A percentile compares a stretch with the other conserved stretches of the same genome.
Conservation (phyloP, 2,329 filamentous ascomycete genomes). For the Emmonsiellopsis sp. region DNA sequence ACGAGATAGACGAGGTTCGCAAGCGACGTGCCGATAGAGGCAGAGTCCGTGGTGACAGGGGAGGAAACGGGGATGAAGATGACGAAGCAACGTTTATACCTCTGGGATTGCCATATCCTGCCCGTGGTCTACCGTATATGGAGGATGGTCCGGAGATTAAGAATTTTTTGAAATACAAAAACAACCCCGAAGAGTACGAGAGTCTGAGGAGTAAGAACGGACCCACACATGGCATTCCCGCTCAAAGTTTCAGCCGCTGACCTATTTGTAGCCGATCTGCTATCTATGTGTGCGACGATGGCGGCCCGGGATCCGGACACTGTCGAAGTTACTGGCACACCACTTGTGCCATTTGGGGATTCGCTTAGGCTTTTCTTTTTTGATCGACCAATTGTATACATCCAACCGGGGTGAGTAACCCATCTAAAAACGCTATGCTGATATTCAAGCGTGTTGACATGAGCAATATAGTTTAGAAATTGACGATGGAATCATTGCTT, state of each 20-base stretch:
- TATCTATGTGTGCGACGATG: background rate
- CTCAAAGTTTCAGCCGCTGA: background rate
- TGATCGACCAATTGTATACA: slow-evolving; percentile 4
- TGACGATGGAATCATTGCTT: slow-evolving; percentile 3
- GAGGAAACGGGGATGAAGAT: slow-evolving; percentile 1
- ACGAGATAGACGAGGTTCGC: background rate
- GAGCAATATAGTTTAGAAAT: slow-evolving; percentile 5
- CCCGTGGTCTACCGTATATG: slow-evolving; percentile 3
- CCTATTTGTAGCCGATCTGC: background rate
- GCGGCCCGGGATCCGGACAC: background rate
- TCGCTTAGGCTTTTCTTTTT: slow-evolving; percentile 4
- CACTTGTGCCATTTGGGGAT: slow-evolving; percentile 1
- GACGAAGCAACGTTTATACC: slow-evolving; percentile 9
- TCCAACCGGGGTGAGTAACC: slow-evolving; percentile 9
- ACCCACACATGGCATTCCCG: background rate
- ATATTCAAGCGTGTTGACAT: background rate
- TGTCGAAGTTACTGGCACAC: background rate
- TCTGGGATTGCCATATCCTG: slow-evolving; percentile 5
- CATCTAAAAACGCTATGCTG: background rate
- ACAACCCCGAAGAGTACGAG: background rate
- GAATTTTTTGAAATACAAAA: slow-evolving; percentile 1
- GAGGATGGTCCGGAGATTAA: slow-evolving; percentile 8
- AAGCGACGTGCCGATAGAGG: background rate
- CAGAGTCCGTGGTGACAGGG: background rate
- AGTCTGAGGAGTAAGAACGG: background rate